A percentile compares a stretch with the other conserved stretches of the same genome.
Conservation (phyloP, 2,329 filamentous ascomycete species). For the Mariannaea elegans region DNA sequence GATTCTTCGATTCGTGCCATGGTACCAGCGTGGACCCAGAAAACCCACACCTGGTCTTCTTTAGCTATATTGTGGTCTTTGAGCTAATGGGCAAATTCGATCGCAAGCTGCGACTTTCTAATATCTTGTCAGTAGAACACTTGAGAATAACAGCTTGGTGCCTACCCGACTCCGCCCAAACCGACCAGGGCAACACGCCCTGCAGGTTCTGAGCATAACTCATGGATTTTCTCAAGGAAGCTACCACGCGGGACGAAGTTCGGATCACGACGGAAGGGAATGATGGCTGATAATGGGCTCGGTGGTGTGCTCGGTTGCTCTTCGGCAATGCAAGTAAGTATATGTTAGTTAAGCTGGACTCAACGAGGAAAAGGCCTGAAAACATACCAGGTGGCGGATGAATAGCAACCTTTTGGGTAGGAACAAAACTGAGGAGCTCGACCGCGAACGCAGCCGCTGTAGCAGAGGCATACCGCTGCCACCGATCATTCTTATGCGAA, state of each 20-base stretch:
- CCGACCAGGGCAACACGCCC: slow-evolving; percentile 42
- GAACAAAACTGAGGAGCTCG: slow-evolving; percentile 32
- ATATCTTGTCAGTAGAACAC: too few relatives aligned
- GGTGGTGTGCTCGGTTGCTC: background rate
- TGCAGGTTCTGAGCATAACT: slow-evolving; percentile 30
- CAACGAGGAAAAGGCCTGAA: too few relatives aligned
- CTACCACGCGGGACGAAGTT: slow-evolving; percentile 23
- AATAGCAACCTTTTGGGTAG: too few relatives aligned
- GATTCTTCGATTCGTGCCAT: background rate
- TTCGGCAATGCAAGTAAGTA: background rate
- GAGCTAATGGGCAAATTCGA: too few relatives aligned
- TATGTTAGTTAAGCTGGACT: too few relatives aligned
- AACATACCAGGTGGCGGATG: background rate
- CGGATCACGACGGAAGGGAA: background rate
- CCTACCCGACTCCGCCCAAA: slow-evolving; percentile 42
- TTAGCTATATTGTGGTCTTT: slow-evolving; percentile 25
- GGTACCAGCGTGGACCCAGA: slow-evolving; percentile 42
- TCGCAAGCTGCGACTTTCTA: too few relatives aligned
- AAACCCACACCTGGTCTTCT: slow-evolving; percentile 43
- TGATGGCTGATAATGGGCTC: background rate
- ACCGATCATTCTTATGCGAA: slow-evolving; percentile 42
- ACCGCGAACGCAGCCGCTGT: slow-evolving; percentile 43
- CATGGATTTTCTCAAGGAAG: slow-evolving; percentile 36
- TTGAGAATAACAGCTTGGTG: background rate
- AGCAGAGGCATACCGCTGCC: slow-evolving; percentile 44